Base-by-base conservation (phyloP, 495 filamentous ascomycete species). In the Neurospora sp. region DNA sequence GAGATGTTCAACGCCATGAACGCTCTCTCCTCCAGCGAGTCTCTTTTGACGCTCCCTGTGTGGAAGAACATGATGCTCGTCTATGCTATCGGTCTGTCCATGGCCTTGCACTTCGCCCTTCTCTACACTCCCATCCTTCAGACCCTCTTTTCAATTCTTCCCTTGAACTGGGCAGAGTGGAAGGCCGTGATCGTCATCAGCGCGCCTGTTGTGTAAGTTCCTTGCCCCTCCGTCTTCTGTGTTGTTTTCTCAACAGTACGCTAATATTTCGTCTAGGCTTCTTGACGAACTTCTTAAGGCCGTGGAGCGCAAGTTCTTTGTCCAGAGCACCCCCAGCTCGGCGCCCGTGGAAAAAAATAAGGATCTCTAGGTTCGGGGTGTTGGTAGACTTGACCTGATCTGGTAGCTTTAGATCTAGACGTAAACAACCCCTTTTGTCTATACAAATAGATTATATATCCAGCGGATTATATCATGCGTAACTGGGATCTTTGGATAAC, bases 1-100 rank as follows among this genome's bases (percentile, higher is more conserved):
- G 96, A 99, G 86, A 99, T 99, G 96, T 85, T 99, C 76, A 99
- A 99, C 83, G 96, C 96, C 73, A 97, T 99, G 93, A 99, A 99
- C 80, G 96, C 96, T 1, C 88, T 99, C 18, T 97, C 94, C 18
- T 96, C 93, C 10, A 95, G 92, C 82, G 96, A 98, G 82, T 97
- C 93, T 6, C 90, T 99, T 3, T 83, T 99, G 40, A 98, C 96
- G 12, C 89, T 98, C 74, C 94, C 94, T 20, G 84, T 99, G 37
- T 96, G 93, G 94, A 88, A 96, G 78, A 99, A 99, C 83, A 94
- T 97, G 90, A 94, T 96, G 87, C 88, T 99, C 10, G 91, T 99
- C 72, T 97, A 97, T 76, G 96, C 96, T 74, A 96, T 99, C 76
- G 87, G 87, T 14, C 82, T 99, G 72, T 97, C 94, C n/a, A 99